Evolutionary conservation across 2,329 filamentous ascomycete genomes (phyloP).

Genomic region (Xylariaceae sp.): DNA sequence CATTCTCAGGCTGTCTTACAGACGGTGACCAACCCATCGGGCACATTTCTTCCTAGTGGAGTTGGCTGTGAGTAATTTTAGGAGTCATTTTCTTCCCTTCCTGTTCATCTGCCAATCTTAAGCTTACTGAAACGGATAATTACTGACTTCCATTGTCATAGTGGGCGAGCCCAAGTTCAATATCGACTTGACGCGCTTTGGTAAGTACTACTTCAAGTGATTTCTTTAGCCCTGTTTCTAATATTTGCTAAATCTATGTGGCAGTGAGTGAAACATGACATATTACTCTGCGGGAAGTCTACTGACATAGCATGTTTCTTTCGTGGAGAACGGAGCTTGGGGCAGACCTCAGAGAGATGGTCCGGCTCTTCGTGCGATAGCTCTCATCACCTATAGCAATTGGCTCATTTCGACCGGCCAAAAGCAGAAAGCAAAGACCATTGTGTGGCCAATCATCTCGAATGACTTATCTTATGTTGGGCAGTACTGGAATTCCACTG

Average conservation of each 20-base stretch:
- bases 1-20: conserved; percentile 49
- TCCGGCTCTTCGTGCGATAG: conserved; percentile 54
- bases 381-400: conserved; percentile 50
- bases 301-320: too few species aligned
- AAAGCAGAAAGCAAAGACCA: conserved; percentile 35
- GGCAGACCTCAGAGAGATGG: conserved; percentile 58
- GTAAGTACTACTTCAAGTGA: too few species aligned
- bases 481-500: conserved; percentile 51
- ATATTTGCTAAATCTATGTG: too few species aligned
- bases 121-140: too few species aligned
- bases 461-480: conserved; percentile 56
- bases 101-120: too few species aligned
- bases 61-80: too few species aligned
- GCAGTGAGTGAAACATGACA: too few species aligned
- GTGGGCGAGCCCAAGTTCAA: conserved; percentile 56
- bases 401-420: conserved; percentile 47
- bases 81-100: too few species aligned
- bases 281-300: too few species aligned
- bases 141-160: too few species aligned
- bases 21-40: conserved; percentile 49
- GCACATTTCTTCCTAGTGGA: conserved; percentile 40
- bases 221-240: too few species aligned
- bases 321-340: conserved; percentile 48
- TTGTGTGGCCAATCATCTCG: conserved; percentile 51
- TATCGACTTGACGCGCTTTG: conserved; percentile 45